Evolutionary conservation across 148 eudicot species (phyloP).

Genomic region (Cornus kousa): DNA sequence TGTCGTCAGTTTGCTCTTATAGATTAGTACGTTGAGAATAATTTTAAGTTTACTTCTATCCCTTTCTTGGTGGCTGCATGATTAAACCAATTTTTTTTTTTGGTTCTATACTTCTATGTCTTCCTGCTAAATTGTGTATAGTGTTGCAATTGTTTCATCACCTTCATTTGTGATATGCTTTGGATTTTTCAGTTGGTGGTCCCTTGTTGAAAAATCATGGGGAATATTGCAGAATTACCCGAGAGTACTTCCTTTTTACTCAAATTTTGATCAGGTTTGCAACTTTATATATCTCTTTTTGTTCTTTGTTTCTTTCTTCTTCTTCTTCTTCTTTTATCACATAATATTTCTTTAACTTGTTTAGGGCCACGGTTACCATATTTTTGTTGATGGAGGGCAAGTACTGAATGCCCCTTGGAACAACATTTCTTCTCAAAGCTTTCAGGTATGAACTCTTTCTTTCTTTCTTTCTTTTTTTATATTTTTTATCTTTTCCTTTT

Average conservation of each 20-base stretch:
- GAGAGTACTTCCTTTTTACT: slow-evolving; percentile 47
- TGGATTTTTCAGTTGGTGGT: slow-evolving; percentile 59
- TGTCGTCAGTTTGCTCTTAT: too few relatives aligned
- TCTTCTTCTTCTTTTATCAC: background rate
- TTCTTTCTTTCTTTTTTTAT: too few relatives aligned
- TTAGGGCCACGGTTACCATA: slow-evolving; percentile 82
- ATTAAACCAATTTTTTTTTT: background rate
- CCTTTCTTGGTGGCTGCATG: too few relatives aligned
- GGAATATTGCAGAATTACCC: slow-evolving; percentile 53
- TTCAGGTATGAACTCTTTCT: slow-evolving; percentile 48
- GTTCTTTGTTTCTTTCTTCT: background rate
- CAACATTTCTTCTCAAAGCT: slow-evolving; percentile 80
- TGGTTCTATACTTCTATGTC: background rate
- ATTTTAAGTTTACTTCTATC: too few relatives aligned
- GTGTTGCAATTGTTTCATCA: slow-evolving; percentile 2
- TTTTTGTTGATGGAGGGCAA: slow-evolving; percentile 54
- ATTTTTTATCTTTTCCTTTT: background rate
- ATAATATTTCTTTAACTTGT: background rate
- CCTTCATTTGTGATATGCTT: slow-evolving; percentile 5
- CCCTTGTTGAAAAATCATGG: slow-evolving; percentile 63
- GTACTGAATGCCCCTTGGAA: slow-evolving; percentile 67
- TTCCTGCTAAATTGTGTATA: background rate
- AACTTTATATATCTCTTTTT: background rate
- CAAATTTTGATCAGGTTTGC: slow-evolving; percentile 60
- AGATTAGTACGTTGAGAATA: too few relatives aligned